Base-by-base conservation (phyloP, 305 asterid species). In the Fraxinus velutina region DNA sequence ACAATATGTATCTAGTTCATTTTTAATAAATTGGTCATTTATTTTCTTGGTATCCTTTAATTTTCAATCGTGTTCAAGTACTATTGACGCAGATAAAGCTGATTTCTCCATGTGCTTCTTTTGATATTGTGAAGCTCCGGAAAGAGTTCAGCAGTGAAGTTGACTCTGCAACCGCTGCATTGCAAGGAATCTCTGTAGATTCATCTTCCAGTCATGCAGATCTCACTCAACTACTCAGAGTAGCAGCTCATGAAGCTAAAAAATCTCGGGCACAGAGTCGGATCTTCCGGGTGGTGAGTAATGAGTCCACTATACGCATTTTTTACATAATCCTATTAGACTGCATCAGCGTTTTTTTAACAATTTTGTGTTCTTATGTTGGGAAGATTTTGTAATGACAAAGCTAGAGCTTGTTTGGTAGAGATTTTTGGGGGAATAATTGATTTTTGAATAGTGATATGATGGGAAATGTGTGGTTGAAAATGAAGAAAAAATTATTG, bases 181-280 rank as follows among this genome's bases (percentile, higher is more conserved):
- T 93, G 37, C 92, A 95, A 68, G 89, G 88, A 60, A 86, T 94
- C 83, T 30, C 91, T 0, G 90, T 87, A 74, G 99, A 96, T 82
- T 44, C 93, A 77, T 84, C 98, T 82, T 83, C 93, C 81, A 88
- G 85, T 79, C 87, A 85, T 29, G 93, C 94, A 32, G 98, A 96
- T 89, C 96, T 96, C 78, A 90, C 97, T 37, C 98, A 92, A 73
- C 97, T 96, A 39, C 92, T 96, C 68, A 90, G 83, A 77, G 92
- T 91, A 77, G 98, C 99, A 76, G 90, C 88, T 83, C 98, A 91
- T 82, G 99, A 96, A 91, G 98, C 98, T 29, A 94, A 88, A 85
- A 96, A 96, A 84, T 93, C 98, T 50, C 96, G 94, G 68, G 87
- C 94, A 10, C 98, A 93, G 79, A 90, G 91, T 72, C 90, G 99